phyloP scores from a whole-genome alignment of 192 early-diverging fungal species.

The Linnemannia exigua region DNA sequence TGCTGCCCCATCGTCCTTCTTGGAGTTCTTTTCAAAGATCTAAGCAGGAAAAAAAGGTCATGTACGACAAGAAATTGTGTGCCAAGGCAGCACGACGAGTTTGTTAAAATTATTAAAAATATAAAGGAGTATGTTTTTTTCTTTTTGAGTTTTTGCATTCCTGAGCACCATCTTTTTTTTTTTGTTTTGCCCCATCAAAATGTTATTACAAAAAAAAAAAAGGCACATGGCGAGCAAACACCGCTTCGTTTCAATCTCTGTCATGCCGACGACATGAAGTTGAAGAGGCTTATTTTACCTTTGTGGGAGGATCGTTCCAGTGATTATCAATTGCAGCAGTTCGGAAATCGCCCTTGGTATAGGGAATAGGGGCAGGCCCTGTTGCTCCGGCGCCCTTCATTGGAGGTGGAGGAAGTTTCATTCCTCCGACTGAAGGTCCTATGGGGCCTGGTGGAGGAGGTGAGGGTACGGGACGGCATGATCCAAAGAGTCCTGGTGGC shows the following conservation, averaged over 20 bases:
- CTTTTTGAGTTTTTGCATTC: conserved; percentile 1
- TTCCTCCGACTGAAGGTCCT: conserved; percentile 11
- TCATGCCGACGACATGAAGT: neutral
- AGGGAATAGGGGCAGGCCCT: conserved; percentile 21
- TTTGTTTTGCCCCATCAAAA: conserved; percentile 5
- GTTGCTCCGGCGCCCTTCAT: conserved; percentile 20
- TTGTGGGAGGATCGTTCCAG: conserved; percentile 69
- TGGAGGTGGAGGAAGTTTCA: conserved; percentile 45
- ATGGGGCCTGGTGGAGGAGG: neutral
- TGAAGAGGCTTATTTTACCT: conserved; percentile 24
- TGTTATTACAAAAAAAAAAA: too few relatives aligned
- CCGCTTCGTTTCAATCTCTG: neutral
- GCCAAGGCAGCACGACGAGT: too few relatives aligned
- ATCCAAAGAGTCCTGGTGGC: conserved; percentile 38
- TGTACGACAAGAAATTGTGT: too few relatives aligned
- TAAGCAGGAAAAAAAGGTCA: neutral
- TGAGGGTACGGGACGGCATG: neutral
- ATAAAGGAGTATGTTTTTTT: neutral
- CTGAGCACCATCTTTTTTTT: neutral
- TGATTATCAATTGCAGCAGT: conserved; percentile 63
- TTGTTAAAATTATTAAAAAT: too few relatives aligned
- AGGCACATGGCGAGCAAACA: neutral
- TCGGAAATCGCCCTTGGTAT: conserved; percentile 61
- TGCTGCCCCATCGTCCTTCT: conserved; percentile 16
- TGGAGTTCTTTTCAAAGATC: conserved; percentile 46